Percentiles rank a stretch among this genome's conserved stretches.
Conservation (phyloP, 2,329 filamentous ascomycete genomes). For the Fusarium tuaranense region DNA sequence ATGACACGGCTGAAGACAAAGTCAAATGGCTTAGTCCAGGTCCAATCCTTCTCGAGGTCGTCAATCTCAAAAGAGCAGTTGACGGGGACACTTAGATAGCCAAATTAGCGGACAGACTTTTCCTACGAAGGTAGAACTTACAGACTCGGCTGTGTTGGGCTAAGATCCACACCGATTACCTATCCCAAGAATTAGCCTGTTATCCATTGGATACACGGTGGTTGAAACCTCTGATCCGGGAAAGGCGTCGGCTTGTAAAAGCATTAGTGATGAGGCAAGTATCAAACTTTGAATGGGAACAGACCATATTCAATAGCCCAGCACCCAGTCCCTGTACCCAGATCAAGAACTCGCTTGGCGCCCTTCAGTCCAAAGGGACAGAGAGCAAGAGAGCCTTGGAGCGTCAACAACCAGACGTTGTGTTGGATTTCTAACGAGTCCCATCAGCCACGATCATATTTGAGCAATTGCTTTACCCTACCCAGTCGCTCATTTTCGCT, state of each 20-base stretch:
- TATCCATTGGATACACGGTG: too few species aligned
- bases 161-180: conserved; percentile 18
- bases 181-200: too few species aligned
- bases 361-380: conserved; percentile 8
- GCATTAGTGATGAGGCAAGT: too few species aligned
- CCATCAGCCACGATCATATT: too few species aligned
- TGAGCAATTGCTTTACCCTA: too few species aligned
- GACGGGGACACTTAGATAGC: background rate
- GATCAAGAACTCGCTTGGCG: conserved; percentile 13
- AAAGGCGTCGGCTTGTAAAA: conserved; percentile 1
- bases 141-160: conserved; percentile 15
- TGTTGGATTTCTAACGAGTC: conserved; percentile 11
- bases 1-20: conserved; percentile 12
- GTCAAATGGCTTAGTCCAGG: conserved; percentile 6
- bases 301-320: conserved; percentile 29
- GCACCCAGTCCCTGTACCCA: conserved; percentile 16
- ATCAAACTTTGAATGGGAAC: too few species aligned
- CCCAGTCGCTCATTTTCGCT: conserved; percentile 14
- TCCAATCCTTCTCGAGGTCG: conserved; percentile 21
- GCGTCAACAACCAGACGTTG: conserved; percentile 4
- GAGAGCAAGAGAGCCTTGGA: background rate
- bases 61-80: conserved; percentile 21
- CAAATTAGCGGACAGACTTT: too few species aligned
- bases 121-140: too few species aligned
- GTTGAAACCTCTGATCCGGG: conserved; percentile 4